These are phyloP conservation scores for Alternaria postmessia DNA, from an alignment of 2,329 filamentous ascomycete species.

Conservation along the genomic window DNA sequence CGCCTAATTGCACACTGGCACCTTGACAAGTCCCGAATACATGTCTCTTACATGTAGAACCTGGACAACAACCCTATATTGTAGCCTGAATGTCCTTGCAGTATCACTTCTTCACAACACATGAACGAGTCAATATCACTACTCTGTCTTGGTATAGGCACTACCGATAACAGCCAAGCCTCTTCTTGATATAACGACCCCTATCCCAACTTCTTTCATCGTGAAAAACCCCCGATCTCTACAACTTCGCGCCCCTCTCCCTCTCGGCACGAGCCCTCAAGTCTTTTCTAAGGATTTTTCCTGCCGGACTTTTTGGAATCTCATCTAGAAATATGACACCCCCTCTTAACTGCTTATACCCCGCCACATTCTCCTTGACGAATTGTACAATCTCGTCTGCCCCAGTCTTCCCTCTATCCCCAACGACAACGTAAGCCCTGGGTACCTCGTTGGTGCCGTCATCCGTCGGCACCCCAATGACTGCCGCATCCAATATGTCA, in stretches of 20 bases:
- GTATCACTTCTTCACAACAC: accelerated
- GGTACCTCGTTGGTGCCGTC: slow-evolving; percentile 52
- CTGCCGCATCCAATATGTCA: slow-evolving; percentile 55
- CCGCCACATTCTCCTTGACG: slow-evolving; percentile 44
- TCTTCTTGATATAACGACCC: not conserved
- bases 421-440: slow-evolving; percentile 55
- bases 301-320: slow-evolving; percentile 48
- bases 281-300: slow-evolving; percentile 51
- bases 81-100: no score
- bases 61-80: not conserved
- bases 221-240: not conserved
- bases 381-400: slow-evolving; percentile 43
- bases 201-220: no score
- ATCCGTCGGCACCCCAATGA: slow-evolving; percentile 54
- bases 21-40: not conserved
- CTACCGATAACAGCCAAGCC: not conserved
- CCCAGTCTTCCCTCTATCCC: slow-evolving; percentile 34
- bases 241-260: slow-evolving; percentile 25
- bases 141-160: no score
- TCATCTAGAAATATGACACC: slow-evolving; percentile 48
- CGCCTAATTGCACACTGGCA: not conserved
- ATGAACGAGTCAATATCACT: no score
- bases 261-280: slow-evolving; percentile 45
- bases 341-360: slow-evolving; percentile 49
- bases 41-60: not conserved